A percentile compares a stretch with the other conserved stretches of the same genome.
Evolutionary conservation across 2,329 filamentous ascomycete species (phyloP).

Genomic region (Hymenoscyphus infarciens): DNA sequence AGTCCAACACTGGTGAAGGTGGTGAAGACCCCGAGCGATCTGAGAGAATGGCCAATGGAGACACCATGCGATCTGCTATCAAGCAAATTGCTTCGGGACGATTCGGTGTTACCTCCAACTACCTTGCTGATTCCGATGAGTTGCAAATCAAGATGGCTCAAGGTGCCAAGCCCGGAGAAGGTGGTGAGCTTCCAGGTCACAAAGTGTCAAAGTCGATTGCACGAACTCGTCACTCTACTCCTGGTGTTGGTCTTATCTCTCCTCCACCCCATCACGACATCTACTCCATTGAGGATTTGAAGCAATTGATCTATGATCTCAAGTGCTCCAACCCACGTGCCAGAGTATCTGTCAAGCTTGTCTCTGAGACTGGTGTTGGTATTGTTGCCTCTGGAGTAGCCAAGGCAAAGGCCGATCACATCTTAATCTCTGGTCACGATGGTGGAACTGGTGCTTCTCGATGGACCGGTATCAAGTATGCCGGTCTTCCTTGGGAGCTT

Average conservation of each 20-base stretch:
- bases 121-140: conserved; percentile 92
- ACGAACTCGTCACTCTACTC: conserved; percentile 90
- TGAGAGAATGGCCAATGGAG: conserved; percentile 80
- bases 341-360: conserved; percentile 92
- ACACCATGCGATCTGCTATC: conserved; percentile 95
- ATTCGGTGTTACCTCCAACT: conserved; percentile 93
- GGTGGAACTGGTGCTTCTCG: conserved; percentile 94
- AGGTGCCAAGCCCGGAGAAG: conserved; percentile 95
- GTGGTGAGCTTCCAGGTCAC: conserved; percentile 93
- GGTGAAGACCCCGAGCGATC: conserved; percentile 93
- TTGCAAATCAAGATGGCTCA: conserved; percentile 99
- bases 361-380: conserved; percentile 94
- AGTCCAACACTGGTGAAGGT: conserved; percentile 97
- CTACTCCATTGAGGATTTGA: conserved; percentile 96
- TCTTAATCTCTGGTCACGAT: conserved; percentile 93
- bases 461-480: conserved; percentile 99
- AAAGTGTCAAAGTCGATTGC: conserved; percentile 95
- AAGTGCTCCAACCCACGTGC: conserved; percentile 94
- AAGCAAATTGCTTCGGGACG: conserved; percentile 96
- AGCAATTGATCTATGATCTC: conserved; percentile 95
- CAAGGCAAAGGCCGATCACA: conserved; percentile 96
- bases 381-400: conserved; percentile 97
- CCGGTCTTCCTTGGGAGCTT: conserved; percentile 92
- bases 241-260: conserved; percentile 92
- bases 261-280: conserved; percentile 97